Conservation (phyloP, 805 yeast genomes). For the Ogataea methanolica region DNA sequence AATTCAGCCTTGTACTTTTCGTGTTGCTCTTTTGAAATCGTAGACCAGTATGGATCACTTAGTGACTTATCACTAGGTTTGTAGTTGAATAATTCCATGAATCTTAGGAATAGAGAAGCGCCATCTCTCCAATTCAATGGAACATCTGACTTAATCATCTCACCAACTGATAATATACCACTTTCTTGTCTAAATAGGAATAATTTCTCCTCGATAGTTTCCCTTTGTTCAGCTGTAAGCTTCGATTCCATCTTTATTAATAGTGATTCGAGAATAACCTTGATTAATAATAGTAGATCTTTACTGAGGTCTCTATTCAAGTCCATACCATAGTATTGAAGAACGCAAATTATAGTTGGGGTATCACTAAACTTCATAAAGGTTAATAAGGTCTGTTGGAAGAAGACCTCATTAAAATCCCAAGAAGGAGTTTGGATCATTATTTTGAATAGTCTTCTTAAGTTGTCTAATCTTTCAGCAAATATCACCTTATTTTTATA, state of each 20-base stretch:
- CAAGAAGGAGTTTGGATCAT: constrained; percentile 13
- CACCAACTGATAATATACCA: constrained; percentile 16
- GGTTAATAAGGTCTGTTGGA: constrained; percentile 14
- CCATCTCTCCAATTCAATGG: constrained; percentile 19
- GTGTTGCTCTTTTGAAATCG: constrained; percentile 6
- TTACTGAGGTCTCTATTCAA: constrained; percentile 8
- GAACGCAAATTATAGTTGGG: constrained; percentile 20
- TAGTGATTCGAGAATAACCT: constrained; percentile 15
- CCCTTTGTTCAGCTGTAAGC: constrained; percentile 6
- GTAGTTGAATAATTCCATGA: constrained; percentile 19
- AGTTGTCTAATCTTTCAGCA: constrained; percentile 7
- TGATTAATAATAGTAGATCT: constrained; percentile 14
- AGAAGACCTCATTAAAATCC: constrained; percentile 14
- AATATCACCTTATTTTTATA: constrained; percentile 2
- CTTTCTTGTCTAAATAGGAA: constrained; percentile 11
- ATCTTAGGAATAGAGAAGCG: constrained; percentile 18
- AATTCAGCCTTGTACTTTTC: constrained; percentile 5
- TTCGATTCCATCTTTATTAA: constrained; percentile 20
- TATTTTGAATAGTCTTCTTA: constrained; percentile 13
- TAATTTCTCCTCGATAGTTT: constrained; percentile 6
- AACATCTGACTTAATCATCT: constrained; percentile 3
- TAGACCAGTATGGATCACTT: constrained; percentile 10
- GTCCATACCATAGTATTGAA: constrained; percentile 22
- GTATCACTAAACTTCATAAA: constrained; percentile 25
- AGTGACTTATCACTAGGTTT: constrained; percentile 18